Base-by-base conservation (phyloP, 176 grass and related monocot species). In the Aegilops bicornis region DNA sequence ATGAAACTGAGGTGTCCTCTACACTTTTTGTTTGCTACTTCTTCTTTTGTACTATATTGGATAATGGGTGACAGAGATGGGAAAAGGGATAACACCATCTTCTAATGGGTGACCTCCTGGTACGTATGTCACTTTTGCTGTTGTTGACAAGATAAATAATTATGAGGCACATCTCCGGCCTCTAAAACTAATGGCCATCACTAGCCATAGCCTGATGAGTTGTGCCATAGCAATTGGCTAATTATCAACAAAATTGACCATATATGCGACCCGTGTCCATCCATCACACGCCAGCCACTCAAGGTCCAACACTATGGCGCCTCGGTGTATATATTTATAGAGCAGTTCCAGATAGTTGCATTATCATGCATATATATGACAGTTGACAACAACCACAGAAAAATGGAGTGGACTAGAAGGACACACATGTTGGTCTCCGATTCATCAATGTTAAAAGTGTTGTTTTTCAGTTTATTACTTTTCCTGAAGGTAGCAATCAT, bases 191-290 rank as follows among this genome's bases (percentile, higher is more conserved):
- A 22, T 59, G 54, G 0, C 0, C 6, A 22, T 22, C 54, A 59
- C 54, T 56, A 20, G 50, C 17, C 2, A 20, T 56, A 0, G 2
- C 29, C 22, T 16, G 23, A 63, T 52, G 71, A 64, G 73, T 31
- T 86, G 78, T 71, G 79, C 29, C 31, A 54, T 71, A 15, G 15
- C 59, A 16, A 78, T 86, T 82, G 64, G 84, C 11, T 22, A 69
- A 36, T 63, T 76, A 50, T 64, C 27, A 84, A 84, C 2, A 52
- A 84, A 66, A 32, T 76, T 40, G 37, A 70, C 20, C 68, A n/a
- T 13, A 22, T n/a, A 48, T 45, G n/a, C 48, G 58, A n/a, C 15
- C 25, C 3, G 8, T n/a, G 25, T 14, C 45, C 45, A 1, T 70
- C 67, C 43, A 75, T 59, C 17, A 36, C 76, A 16, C 13, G 37